Evolutionary conservation across 768 basidiomycete genomes (phyloP), one percentile per base, ranked within the genome.

Genomic region (Agaricus sinodeliciosus): DNA sequence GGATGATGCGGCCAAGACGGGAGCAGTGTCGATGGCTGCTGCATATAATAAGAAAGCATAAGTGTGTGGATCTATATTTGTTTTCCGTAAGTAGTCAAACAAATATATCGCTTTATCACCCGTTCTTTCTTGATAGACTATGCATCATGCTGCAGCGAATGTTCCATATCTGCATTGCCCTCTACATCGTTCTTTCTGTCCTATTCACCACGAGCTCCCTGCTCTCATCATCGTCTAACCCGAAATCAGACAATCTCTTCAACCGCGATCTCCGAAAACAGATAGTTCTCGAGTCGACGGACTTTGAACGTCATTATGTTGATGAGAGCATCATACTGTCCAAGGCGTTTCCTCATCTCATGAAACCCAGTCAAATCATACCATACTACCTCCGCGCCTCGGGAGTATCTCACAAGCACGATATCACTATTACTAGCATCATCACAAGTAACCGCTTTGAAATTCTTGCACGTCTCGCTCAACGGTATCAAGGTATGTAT

Each of bases 351-450:
- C 69, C 85, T 3, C 73, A 73, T 50, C 80, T 81, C 18, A 80
- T 87, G 78, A 78, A 79, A 35, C 90, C 90, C 0, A 84, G 78
- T 61, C 81, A 82, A 57, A 80, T 91, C 49, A 75, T 89, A 18
- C 91, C 91, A 0, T 94, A 84, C 69, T 91, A 86, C 67, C 90
- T 88, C 64, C 79, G 80, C 48, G 87, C 86, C 2, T 73, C 74
- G 9, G 78, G 76, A 2, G 58, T 62, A 9, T 77, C 84, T 56
- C 74, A 81, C 44, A 59, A 67, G 27, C 77, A 85, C 35, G 90
- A 91, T 56, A 81, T 94, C 48, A 93, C 91, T 2, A 81, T 94
- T 51, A 88, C 91, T 0, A 94, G 91, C 0, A 75, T 92, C 28
- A 84, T 93, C 34, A 93, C 91, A 2, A 81, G 79, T 61, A 85